Evolutionary conservation across 331 rosid genomes (phyloP).

Genomic region (Prunus yedoensis): DNA sequence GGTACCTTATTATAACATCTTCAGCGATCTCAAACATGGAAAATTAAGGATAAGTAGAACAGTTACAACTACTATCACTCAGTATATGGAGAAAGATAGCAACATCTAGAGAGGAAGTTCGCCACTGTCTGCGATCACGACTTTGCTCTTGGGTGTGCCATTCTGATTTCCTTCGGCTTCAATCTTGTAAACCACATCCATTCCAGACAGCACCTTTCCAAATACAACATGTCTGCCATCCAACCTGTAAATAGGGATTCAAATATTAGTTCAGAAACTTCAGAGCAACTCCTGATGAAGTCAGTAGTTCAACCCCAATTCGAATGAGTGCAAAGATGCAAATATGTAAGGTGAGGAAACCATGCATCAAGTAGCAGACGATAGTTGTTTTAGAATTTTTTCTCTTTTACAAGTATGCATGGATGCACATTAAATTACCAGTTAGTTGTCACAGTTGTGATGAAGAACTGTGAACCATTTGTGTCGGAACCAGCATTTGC

Average conservation of each 20-base stretch:
- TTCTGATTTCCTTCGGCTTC: constrained; percentile 88
- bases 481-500: constrained; percentile 92
- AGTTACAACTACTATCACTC: constrained; percentile 2
- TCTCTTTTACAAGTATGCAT: background rate
- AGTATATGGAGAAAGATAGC: background rate
- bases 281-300: background rate
- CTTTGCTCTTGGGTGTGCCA: constrained; percentile 94
- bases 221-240: constrained; percentile 95
- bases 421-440: constrained; percentile 55
- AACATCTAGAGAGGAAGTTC: constrained; percentile 63
- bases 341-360: background rate
- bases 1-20: background rate
- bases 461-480: constrained; percentile 95
- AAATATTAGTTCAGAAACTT: background rate
- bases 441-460: constrained; percentile 93
- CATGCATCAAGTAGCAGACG: constrained; percentile 1
- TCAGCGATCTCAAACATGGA: background rate
- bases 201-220: constrained; percentile 94
- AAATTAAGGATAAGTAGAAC: background rate
- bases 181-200: constrained; percentile 92
- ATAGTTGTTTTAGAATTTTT: background rate
- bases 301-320: background rate
- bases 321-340: background rate
- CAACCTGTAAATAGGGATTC: constrained; percentile 51
- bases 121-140: constrained; percentile 83